Base-by-base conservation (phyloP, 1,139 yeast species). In the Zygoascus sp. region DNA sequence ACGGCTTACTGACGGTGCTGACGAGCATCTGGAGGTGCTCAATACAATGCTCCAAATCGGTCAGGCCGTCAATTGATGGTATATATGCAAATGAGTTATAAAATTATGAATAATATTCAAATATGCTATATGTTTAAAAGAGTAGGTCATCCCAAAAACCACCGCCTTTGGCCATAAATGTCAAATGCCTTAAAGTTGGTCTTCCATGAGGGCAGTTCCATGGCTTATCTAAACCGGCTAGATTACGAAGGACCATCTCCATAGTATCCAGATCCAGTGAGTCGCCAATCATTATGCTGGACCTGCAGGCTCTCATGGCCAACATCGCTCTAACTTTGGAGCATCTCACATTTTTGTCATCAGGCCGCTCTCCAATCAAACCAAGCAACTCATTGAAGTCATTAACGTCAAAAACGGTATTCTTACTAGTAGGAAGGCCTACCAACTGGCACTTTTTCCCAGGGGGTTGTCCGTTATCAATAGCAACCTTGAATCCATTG, bases 131-230 rank as follows among this genome's bases (percentile, higher is more conserved):
- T 20, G 10, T 10, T 30, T 35, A 13, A 11, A 22, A 16, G 20
- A 37, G 32, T 30, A 40, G 23, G 35, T 30, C 36, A n/a, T 34
- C 39, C 28, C 8, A 13, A 15, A 37, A 37, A 9, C 36, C 40
- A 25, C 21, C 28, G 22, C 11, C 25, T 17, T 37, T 37, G 6
- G 46, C 19, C 13, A 42, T 17, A 27, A 27, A 37, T 5, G 41
- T 77, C 49, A 92, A 69, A 64, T 92, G 97, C 48, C 98, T 73
- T 83, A 92, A 79, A 1, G 99, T 92, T 0, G 98, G 99, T 52
- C 99, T 71, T 0, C 99, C 98, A 66, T 92, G 99, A 0, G 99
- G 99, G 64, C 99, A 92, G 60, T 90, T 92, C 98, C 98, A 94
- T 0, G 99, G 99, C 59, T 87, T 87, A 53, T 89, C 92, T 32